Evolutionary conservation across 2,329 filamentous ascomycete species (phyloP), one percentile per base, ranked within the genome.

Genomic region (Penicillium sp.): DNA sequence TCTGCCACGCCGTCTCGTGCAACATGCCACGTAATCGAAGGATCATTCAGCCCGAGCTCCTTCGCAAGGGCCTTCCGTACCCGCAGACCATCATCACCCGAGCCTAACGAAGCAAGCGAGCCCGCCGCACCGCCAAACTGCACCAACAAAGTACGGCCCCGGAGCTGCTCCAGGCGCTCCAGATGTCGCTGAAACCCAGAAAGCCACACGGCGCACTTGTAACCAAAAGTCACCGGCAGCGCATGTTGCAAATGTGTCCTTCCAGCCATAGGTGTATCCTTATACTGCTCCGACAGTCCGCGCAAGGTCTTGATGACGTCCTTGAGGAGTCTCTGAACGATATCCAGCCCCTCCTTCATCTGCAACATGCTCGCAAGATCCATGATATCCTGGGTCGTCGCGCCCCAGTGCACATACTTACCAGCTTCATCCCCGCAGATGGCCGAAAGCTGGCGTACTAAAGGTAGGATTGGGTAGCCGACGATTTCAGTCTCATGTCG

Each of bases 341-440:
- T 71, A 0, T 65, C 62, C 12, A 82, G 63, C 0, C 78, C 78
- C 10, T 71, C 56, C 37, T 78, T 75, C 61, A 81, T 79, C 55
- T 81, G 79, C 7, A 82, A 57, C 1, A 80, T 66, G 10, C 72
- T 75, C 0, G 78, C 79, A 0, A 75, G 66, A 53, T 81, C 79
- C 78, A 81, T 81, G 50, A 81, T 81, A 55, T 82, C 79, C 54
- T 82, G 79, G 0, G 79, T 82, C 0, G 79, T 81, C 1, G 79
- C 78, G 7, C 79, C 79, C 78, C 79, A 81, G 58, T 81, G 79
- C 9, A 81, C 73, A 55, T 79, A 81, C 50, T 72, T 69, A n/a
- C 63, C 70, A 10, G 59, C 61, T 4, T 66, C 56, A 28, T 66
- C 62, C 12, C 58, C 61, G 23, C 58, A 63, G n/a, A 63, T 62